Percentiles rank a stretch among this genome's conserved stretches.
phyloP scores from a whole-genome alignment of 306 rosid species.

The Sindora glabra region DNA sequence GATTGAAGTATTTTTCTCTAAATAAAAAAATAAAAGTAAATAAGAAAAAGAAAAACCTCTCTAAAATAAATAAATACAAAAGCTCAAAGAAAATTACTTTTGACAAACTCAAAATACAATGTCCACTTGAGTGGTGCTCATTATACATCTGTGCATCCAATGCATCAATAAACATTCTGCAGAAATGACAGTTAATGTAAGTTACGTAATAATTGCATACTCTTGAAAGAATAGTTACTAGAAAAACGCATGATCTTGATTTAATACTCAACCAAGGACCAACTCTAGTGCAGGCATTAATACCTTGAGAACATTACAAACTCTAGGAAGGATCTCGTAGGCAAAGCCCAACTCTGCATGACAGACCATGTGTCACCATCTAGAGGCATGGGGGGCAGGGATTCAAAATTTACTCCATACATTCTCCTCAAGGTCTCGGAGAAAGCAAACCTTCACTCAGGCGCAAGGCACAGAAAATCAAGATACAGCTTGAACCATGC shows the following conservation, averaged over 20 bases:
- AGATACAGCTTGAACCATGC: no score
- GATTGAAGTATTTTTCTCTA: no score
- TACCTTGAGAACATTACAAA: conserved; percentile 97
- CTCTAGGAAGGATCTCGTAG: conserved; percentile 86
- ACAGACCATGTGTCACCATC: conserved; percentile 89
- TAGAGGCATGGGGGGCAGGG: conserved; percentile 78
- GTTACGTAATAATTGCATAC: not conserved
- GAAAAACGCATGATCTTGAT: no score
- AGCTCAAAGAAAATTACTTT: conserved; percentile 50
- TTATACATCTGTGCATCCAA: conserved; percentile 71
- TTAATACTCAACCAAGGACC: no score
- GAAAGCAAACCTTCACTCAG: conserved; percentile 60
- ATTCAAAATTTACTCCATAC: conserved; percentile 61
- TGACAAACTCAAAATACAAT: conserved; percentile 68
- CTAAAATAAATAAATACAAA: not conserved
- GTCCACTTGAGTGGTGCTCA: conserved; percentile 70
- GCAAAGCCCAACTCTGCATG: conserved; percentile 85
- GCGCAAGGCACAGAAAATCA: no score
- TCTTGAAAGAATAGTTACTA: not conserved
- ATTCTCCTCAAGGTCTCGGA: conserved; percentile 69
- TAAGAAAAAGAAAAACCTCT: not conserved
- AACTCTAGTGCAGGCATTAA: conserved; percentile 10
- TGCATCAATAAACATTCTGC: conserved; percentile 93
- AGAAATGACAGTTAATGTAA: conserved; percentile 7
- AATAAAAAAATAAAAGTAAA: no score